Evolutionary conservation across 352 stramenopile species (phyloP), one percentile per base, ranked within the genome.

Genomic region (Globisporangium ultimum): DNA sequence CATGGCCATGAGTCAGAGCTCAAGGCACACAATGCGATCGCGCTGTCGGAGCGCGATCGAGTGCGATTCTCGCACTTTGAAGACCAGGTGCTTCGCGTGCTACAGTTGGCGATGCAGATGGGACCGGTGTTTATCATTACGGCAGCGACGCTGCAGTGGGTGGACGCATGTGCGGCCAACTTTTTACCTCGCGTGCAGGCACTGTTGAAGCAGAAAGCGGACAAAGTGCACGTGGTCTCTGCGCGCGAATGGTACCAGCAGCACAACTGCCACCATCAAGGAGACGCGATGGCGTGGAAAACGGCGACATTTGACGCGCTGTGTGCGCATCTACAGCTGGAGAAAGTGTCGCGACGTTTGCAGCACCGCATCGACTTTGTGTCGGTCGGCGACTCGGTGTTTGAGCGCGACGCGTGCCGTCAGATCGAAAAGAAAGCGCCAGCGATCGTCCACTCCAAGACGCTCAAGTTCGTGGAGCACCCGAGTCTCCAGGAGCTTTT

Each of bases 51-150:
- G 45, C 55, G 57, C n/a, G 68, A 69, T 17, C 63, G 58, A 2
- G 18, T 60, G 40, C 64, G 57, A 13, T 66, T 82, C 43, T 61
- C 63, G 38, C 62, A 65, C 42, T 56, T 83, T n/a, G 76, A 83
- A 54, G 58, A 63, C 24, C 64, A 78, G 43, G 67, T 78, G 36
- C 55, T 87, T 3, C 49, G 56, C 43, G 49, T 88, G 20, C 63
- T 88, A 28, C 72, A 75, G 24, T 55, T 63, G 32, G 74, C 78
- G 1, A 65, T 66, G 41, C 53, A 65, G 11, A 67, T 72, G 32
- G 78, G 76, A 0, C 78, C 78, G 0, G 78, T 88, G 36, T 86
- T 86, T 55, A 80, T 88, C 58, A 68, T 88, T 42, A 86, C 78
- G n/a, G 78, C 78, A 1, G 78, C 78, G 36, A 80, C 76, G 42